Base-by-base conservation (phyloP, 2,329 filamentous ascomycete species). In the Balansia obtecta region DNA sequence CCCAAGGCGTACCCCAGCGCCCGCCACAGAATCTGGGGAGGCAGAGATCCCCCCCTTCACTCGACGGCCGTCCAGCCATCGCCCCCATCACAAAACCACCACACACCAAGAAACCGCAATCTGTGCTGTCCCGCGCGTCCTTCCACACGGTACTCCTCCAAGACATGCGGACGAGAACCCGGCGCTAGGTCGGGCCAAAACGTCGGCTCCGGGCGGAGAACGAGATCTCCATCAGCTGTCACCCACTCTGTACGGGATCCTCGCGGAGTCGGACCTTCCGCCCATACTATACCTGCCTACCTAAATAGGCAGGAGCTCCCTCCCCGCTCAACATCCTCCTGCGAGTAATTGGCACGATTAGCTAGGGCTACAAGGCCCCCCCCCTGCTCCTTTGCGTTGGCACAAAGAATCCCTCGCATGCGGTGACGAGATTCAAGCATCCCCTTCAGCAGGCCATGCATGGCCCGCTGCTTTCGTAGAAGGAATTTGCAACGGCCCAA, bases 151-250 rank as follows among this genome's bases (percentile, higher is more conserved):
- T 11, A 6, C 1, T 16, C 10, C 39, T 41, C 34, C 34, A 37
- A 37, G 15, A 12, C 11, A 37, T 15, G 15, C 34, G 7, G 10
- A 37, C 18, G 38, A 20, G 27, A 30, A 44, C 38, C 38, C 40
- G 32, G 40, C 40, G 40, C 30, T 18, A 44, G 10, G 40, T 49
- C 47, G 47, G 47, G 9, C 32, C 47, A 49, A 38, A 9, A 44
- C 16, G 39, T 49, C 47, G 47, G 47, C 47, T 49, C 47, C 40
- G 40, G 22, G 30, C 40, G 40, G 46, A 49, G 32, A 49, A 49
- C 47, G 47, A 49, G 12, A 27, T 20, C 32, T 16, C 43, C 39
- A 11, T 41, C 39, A 41, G 11, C 39, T 41, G n/a, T 10, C 40
- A 30, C 41, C 16, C 12, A n/a, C 12, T 44, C 18, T 40, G 34